Conservation (phyloP, 2,329 filamentous ascomycete genomes). For the Leptographium galeiforme region DNA sequence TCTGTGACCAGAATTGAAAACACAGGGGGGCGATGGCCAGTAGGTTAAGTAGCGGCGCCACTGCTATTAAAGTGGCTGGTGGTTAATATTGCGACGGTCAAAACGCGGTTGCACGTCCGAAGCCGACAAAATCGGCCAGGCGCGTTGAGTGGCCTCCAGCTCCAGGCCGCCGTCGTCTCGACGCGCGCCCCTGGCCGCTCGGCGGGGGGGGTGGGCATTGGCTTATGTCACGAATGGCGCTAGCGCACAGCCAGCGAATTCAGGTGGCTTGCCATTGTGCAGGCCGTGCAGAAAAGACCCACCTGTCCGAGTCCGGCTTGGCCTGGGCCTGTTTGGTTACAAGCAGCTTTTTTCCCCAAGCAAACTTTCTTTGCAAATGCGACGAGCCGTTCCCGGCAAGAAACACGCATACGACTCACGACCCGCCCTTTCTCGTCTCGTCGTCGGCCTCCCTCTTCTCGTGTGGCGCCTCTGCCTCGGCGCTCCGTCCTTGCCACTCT, state of each 20-base stretch:
- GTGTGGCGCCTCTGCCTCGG: not conserved
- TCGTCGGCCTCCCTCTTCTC: not conserved
- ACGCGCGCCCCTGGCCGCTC: not conserved
- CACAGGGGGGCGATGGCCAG: no score
- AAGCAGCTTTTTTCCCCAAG: conserved; percentile 1
- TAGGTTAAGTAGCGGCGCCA: not conserved
- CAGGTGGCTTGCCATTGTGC: conserved; percentile 4
- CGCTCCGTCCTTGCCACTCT: not conserved
- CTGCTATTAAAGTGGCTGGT: not conserved
- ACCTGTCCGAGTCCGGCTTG: no score
- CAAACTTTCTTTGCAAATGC: not conserved
- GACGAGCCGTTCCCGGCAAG: not conserved
- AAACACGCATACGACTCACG: not conserved
- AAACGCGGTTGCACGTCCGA: conserved; percentile 8
- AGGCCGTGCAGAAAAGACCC: no score
- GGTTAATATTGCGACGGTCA: not conserved
- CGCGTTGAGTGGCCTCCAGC: conserved; percentile 13
- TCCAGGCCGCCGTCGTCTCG: not conserved
- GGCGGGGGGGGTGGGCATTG: not conserved
- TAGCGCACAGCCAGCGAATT: not conserved
- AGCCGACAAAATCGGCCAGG: not conserved
- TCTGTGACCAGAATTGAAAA: no score
- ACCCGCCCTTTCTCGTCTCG: not conserved
- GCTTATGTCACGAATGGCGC: conserved; percentile 3
- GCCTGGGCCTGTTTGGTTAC: no score